These are phyloP conservation scores for Corinectria fuckeliana DNA, from an alignment of 2,329 filamentous ascomycete species.

Conservation along the genomic window DNA sequence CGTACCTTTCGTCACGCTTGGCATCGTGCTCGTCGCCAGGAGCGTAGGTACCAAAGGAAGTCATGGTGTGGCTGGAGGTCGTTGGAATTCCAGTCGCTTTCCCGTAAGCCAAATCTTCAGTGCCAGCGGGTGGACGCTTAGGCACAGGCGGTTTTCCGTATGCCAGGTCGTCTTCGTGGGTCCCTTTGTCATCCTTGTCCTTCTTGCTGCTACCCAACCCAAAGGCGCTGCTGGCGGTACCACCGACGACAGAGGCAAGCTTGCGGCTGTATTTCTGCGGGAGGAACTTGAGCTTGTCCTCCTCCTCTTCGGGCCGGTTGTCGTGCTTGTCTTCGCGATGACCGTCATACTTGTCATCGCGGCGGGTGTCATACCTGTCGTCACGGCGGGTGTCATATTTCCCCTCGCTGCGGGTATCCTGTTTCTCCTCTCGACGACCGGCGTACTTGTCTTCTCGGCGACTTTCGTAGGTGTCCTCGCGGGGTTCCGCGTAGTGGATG, in stretches of 20 bases:
- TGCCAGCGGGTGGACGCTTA: conserved; percentile 28
- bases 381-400: conserved; percentile 16
- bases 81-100: conserved; percentile 30
- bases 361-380: conserved; percentile 29
- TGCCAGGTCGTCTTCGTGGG: conserved; percentile 55
- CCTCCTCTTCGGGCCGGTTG: conserved; percentile 32
- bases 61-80: conserved; percentile 30
- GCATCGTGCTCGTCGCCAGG: conserved; percentile 14
- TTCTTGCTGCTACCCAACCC: conserved; percentile 29
- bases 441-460: conserved; percentile 12
- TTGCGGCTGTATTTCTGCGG: conserved; percentile 56
- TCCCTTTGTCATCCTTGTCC: conserved; percentile 44
- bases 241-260: conserved; percentile 35
- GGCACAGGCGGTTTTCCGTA: conserved; percentile 51
- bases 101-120: conserved; percentile 36
- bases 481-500: conserved; percentile 36
- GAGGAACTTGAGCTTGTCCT: conserved; percentile 52
- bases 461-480: conserved; percentile 31
- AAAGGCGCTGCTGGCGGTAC: neutral
- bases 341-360: conserved; percentile 9
- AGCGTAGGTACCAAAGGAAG: conserved; percentile 40
- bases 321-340: conserved; percentile 16
- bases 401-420: conserved; percentile 39
- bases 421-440: conserved; percentile 22
- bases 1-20: neutral